Conservation (phyloP, 2,329 filamentous ascomycete genomes). For the Helotiales sp. region DNA sequence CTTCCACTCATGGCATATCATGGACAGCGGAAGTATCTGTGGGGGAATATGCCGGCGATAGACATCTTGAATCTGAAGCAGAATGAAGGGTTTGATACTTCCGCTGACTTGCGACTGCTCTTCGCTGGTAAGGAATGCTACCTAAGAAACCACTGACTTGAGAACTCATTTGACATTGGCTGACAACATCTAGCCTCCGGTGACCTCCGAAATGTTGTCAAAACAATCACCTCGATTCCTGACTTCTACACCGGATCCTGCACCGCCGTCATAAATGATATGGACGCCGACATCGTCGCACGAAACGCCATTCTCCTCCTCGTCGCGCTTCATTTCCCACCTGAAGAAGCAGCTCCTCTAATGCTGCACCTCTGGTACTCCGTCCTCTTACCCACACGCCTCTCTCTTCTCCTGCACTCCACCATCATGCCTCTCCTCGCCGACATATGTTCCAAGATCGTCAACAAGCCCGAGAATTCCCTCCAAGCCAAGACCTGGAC, state of each 20-base stretch:
- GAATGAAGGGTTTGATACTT: not conserved
- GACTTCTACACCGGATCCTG: too few species aligned
- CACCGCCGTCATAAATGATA: slow-evolving; percentile 31
- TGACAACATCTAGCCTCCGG: slow-evolving; percentile 46
- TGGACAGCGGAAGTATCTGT: not conserved
- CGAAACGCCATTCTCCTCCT: slow-evolving; percentile 25
- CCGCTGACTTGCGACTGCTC: not conserved
- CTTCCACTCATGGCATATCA: not conserved
- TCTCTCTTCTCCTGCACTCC: slow-evolving; percentile 12
- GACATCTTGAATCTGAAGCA: not conserved
- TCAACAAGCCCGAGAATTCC: not conserved
- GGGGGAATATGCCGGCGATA: not conserved
- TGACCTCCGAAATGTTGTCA: slow-evolving; percentile 51
- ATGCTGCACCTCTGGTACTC: slow-evolving; percentile 53
- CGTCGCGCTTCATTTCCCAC: slow-evolving; percentile 4
- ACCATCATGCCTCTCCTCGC: not conserved
- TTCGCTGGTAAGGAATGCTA: not conserved
- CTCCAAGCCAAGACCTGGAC: not conserved
- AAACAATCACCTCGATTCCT: slow-evolving; percentile 45
- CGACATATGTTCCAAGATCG: not conserved
- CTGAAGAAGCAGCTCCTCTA: not conserved
- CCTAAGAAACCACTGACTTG: too few species aligned
- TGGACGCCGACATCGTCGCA: slow-evolving; percentile 24
- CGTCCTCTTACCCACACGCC: slow-evolving; percentile 30
- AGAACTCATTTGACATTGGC: too few species aligned